A percentile compares a stretch with the other conserved stretches of the same genome.
Evolutionary conservation across 31 red algal genomes (phyloP).

Genomic region (Endocladia muricata): DNA sequence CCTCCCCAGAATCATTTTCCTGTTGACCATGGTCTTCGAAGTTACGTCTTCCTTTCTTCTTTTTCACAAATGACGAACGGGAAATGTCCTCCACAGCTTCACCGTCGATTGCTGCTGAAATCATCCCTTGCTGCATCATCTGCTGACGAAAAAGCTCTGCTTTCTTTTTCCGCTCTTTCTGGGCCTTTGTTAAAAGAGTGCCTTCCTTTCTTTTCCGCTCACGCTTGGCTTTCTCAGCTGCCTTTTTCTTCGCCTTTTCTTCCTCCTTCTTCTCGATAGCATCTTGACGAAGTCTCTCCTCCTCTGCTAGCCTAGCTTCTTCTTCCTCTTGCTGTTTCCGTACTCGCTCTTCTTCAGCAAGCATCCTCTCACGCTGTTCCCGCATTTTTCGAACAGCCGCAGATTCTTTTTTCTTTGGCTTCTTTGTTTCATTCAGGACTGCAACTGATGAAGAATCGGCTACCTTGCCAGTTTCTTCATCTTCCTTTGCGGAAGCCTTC

Average conservation of each 20-base stretch:
- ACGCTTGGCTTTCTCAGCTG: constrained; percentile 71
- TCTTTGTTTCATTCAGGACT: constrained; percentile 62
- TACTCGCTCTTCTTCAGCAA: constrained; percentile 55
- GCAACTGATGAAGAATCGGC: constrained; percentile 35
- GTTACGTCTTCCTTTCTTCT: constrained; percentile 28
- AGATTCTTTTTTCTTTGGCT: constrained; percentile 94
- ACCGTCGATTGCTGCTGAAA: constrained; percentile 45
- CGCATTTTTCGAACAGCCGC: constrained; percentile 74
- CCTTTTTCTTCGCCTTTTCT: constrained; percentile 73
- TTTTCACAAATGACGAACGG: constrained; percentile 35
- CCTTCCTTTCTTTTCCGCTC: constrained; percentile 84
- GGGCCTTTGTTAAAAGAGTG: constrained; percentile 77
- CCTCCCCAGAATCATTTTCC: constrained; percentile 6
- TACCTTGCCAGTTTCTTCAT: constrained; percentile 15
- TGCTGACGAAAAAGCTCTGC: constrained; percentile 78
- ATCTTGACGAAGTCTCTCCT: constrained; percentile 29
- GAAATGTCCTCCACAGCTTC: constrained; percentile 9
- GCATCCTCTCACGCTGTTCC: constrained; percentile 57
- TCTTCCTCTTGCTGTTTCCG: constrained; percentile 67
- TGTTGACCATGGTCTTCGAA: too few species aligned
- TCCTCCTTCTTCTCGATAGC: constrained; percentile 58
- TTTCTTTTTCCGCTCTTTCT: constrained; percentile 71
- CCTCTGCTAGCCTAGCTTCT: constrained; percentile 38
- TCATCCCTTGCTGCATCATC: constrained; percentile 38
- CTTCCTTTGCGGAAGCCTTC: constrained; percentile 59